phyloP scores from a whole-genome alignment of 306 rosid genomes.

The Acacia melanoxylon region DNA sequence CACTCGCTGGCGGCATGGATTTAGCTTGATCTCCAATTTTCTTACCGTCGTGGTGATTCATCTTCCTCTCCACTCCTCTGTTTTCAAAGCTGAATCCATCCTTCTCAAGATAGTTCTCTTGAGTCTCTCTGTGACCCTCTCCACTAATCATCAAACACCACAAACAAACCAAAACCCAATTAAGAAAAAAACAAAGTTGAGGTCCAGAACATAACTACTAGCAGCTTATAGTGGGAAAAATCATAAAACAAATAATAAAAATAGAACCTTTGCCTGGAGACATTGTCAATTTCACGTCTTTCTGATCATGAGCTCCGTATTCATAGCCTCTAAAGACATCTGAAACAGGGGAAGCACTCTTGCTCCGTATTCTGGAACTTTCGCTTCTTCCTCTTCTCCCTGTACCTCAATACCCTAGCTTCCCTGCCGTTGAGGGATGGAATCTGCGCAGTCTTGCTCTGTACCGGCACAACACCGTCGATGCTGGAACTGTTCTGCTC shows the following conservation, averaged over 20 bases:
- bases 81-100: slow-evolving; percentile 78
- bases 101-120: slow-evolving; percentile 64
- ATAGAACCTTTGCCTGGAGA: slow-evolving; percentile 71
- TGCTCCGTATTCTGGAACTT: no score
- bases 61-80: slow-evolving; percentile 43
- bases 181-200: neutral
- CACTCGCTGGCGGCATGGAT: slow-evolving; percentile 82
- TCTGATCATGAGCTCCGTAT: slow-evolving; percentile 56
- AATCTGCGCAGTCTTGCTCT: no score
- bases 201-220: neutral
- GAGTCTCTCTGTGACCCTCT: slow-evolving; percentile 54
- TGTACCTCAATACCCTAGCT: no score
- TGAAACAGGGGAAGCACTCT: slow-evolving; percentile 75
- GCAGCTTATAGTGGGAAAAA: neutral
- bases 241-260: neutral
- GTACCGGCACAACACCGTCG: no score
- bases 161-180: neutral
- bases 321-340: slow-evolving; percentile 79
- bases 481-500: no score
- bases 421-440: no score
- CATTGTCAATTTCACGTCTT: slow-evolving; percentile 58
- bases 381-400: no score
- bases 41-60: slow-evolving; percentile 46
- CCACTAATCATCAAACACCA: slow-evolving; percentile 40
- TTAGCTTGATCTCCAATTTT: slow-evolving; percentile 52